Evolutionary conservation across 2,329 filamentous ascomycete genomes (phyloP), one percentile per base, ranked within the genome.

Genomic region (Fusarium clavum): DNA sequence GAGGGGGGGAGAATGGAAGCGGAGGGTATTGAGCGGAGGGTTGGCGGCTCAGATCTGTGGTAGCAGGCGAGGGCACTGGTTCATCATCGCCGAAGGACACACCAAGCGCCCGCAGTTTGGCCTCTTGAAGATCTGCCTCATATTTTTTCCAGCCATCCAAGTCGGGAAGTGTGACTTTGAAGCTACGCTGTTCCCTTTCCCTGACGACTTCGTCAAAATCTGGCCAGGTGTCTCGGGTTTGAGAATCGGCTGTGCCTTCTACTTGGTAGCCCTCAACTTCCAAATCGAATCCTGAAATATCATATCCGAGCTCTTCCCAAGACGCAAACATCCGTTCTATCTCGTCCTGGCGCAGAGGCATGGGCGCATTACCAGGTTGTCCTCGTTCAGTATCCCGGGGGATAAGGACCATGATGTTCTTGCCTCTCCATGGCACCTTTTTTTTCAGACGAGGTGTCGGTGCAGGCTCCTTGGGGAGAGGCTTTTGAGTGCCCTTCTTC

Each of bases 21-120:
- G 90, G 87, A 8, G 92, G 91, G 76, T 93, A 93, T 71, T 92
- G 90, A 46, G 88, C 89, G 11, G 93, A 94, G 24, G 89, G 84
- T 74, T 92, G 91, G 61, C 91, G 85, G 74, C 89, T 91, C 70
- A 91, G 83, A 53, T 86, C 83, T 12, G 87, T 85, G 6, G 84
- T 84, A n/a, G 83, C 88, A 12, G 91, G 90, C 16, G 94, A 95
- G 44, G 85, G 82, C 6, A 87, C 81, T 13, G 90, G 88, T 54
- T 96, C 93, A 8, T 94, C 91, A 51, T 91, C 90, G 38, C 90
- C 92, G 65, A 93, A 86, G 20, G 90, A 94, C 14, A 98, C 96
- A 70, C 96, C 96, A 58, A 99, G 86, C 53, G 95, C 94, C 66
- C 94, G 90, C 55, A 99, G 85, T 81, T 98, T 99, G 65, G 95